Base-by-base conservation (phyloP, 306 rosid species). In the Sophora flavescens region DNA sequence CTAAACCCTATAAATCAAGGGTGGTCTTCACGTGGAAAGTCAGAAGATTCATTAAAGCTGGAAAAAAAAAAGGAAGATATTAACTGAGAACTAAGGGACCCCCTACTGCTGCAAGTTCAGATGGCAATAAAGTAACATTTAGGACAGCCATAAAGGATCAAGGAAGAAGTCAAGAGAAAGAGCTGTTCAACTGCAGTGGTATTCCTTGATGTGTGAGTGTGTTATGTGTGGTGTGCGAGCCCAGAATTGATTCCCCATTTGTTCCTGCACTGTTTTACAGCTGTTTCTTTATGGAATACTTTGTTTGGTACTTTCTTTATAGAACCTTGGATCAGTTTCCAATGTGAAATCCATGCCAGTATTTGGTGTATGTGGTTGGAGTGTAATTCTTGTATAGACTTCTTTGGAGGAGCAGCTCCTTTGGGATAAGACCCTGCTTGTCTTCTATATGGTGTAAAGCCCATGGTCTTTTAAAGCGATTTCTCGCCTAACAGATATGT, bases 1-100 rank as follows among this genome's bases (percentile, higher is more conserved):
- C 72, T 77, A 81, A 72, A 63, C 66, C 18, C 64, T 51, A 60
- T 72, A 77, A 77, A 80, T 53, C 59, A 74, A 59, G 61, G 51
- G 60, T 59, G 47, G 66, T 57, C 51, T 64, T 59, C 70, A 41
- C 15, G 51, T 32, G 81, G 18, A 52, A 81, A 44, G 74, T 47
- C 51, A 41, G 45, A 57, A 33, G 38, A 42, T 32, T 63, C 63
- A 63, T 57, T 63, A 6, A 41, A 59, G 41, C 38, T 15, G 22
- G 12, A 36, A 15, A 59, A 0, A 38, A 61, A 52, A 39, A 61
- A 53, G 63, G 9, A 70, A 63, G 18, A 56, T 32, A 42, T 63
- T 36, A 73, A 73, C 58, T 61, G 38, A 60, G 64, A 62, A 41
- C 48, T 33, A 69, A 63, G 44, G 60, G 58, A 17, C 70, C 56